These are phyloP conservation scores for Sedum album DNA, from an alignment of 164 flowering plant genomes.

Conservation along the genomic window DNA sequence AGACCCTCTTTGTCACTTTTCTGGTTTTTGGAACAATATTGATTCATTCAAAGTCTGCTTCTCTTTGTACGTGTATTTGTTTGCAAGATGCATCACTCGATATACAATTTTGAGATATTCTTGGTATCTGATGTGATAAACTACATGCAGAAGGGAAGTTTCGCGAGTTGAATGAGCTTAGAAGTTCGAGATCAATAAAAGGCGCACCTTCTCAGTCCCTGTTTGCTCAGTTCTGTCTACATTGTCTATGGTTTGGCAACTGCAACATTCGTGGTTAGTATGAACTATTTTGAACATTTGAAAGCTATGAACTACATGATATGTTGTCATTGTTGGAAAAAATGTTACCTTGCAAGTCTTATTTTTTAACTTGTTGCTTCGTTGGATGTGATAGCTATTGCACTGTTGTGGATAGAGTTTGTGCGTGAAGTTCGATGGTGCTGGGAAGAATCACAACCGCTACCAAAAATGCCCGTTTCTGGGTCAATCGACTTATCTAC, in stretches of 20 bases:
- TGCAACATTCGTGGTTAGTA: slow-evolving; percentile 88
- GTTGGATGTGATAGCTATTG: slow-evolving; percentile 49
- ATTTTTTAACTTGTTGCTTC: background rate
- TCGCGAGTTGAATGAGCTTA: slow-evolving; percentile 44
- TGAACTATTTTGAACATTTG: background rate
- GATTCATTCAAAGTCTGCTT: background rate
- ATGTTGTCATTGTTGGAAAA: background rate
- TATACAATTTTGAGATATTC: background rate
- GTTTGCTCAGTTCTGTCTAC: slow-evolving; percentile 85
- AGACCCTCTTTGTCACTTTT: background rate
- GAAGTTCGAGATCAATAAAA: slow-evolving; percentile 65
- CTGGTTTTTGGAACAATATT: background rate
- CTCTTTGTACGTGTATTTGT: background rate
- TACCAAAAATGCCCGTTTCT: slow-evolving; percentile 60
- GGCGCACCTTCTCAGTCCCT: slow-evolving; percentile 89
- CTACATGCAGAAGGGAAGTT: slow-evolving; percentile 26
- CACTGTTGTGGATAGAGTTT: slow-evolving; percentile 92
- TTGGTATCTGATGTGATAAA: background rate
- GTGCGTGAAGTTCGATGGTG: slow-evolving; percentile 96
- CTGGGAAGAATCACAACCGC: slow-evolving; percentile 91
- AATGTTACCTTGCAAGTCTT: background rate
- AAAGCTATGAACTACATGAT: background rate
- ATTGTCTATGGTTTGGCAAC: slow-evolving; percentile 84
- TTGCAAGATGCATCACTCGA: background rate
- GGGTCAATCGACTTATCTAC: slow-evolving; percentile 74